A percentile compares a stretch with the other conserved stretches of the same genome.
phyloP scores from a whole-genome alignment of 768 basidiomycete species.

The Amanita inopinata region DNA sequence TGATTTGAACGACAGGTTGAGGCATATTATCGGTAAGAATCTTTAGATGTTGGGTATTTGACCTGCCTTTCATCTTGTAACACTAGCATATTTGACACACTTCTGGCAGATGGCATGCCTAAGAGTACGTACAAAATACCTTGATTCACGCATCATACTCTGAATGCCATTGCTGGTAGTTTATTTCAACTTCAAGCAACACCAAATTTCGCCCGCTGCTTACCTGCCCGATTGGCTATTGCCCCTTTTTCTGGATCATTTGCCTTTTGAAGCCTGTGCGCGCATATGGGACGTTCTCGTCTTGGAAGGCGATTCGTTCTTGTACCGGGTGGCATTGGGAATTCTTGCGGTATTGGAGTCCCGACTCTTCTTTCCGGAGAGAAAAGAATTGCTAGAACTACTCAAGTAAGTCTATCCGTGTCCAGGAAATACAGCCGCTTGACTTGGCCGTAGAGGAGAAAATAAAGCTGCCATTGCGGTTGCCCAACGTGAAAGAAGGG shows the following conservation, averaged over 20 bases:
- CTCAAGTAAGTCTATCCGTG: conserved; percentile 40
- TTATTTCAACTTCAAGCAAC: conserved; percentile 92
- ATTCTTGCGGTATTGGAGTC: conserved; percentile 78
- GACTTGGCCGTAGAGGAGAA: conserved; percentile 48
- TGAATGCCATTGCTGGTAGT: conserved; percentile 37
- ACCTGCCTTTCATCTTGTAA: conserved; percentile 6
- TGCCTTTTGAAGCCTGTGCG: conserved; percentile 88
- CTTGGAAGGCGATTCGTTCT: conserved; percentile 84
- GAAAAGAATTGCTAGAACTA: conserved; percentile 68
- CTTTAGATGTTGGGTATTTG: conserved; percentile 4
- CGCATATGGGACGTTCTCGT: conserved; percentile 83
- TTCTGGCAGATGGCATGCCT: conserved; percentile 89
- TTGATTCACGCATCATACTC: conserved; percentile 5
- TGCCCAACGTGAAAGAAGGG: conserved; percentile 59
- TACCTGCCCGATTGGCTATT: conserved; percentile 80
- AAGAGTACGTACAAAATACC: conserved; percentile 51
- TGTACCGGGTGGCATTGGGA: conserved; percentile 78
- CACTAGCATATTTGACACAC: conserved; percentile 79
- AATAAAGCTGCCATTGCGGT: conserved; percentile 78
- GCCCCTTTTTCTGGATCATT: conserved; percentile 72
- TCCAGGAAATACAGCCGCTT: background rate
- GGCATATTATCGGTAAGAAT: conserved; percentile 74
- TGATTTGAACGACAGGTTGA: conserved; percentile 52
- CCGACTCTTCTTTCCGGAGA: conserved; percentile 82
- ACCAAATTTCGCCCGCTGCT: conserved; percentile 78